Evolutionary conservation across 768 basidiomycete genomes (phyloP).

Genomic region (Lenzites betulinus): DNA sequence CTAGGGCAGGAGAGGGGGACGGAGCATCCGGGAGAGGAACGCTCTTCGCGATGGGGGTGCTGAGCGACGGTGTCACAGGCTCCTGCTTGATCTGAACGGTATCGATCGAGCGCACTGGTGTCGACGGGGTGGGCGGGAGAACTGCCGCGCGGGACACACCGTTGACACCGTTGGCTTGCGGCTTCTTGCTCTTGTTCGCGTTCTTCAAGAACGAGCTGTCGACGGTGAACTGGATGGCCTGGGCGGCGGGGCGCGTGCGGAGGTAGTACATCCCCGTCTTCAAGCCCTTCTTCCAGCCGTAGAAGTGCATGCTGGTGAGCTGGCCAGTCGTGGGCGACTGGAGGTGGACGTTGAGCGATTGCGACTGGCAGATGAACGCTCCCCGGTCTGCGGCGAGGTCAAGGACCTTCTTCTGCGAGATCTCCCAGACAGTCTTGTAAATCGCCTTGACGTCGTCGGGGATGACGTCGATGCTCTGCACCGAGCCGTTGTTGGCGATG

Average conservation of each 20-base stretch:
- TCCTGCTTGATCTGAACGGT: slow-evolving; percentile 24
- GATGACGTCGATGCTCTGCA: slow-evolving; percentile 86
- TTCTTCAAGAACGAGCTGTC: slow-evolving; percentile 78
- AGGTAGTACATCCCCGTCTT: slow-evolving; percentile 99
- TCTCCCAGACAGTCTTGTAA: slow-evolving; percentile 99
- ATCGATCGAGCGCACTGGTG: slow-evolving; percentile 2
- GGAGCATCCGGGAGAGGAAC: slow-evolving; percentile 27
- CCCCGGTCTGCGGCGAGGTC: slow-evolving; percentile 99
- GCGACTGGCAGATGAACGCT: slow-evolving; percentile 96
- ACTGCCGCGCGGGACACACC: neutral
- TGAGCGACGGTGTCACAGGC: slow-evolving; percentile 16
- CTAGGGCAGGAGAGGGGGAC: slow-evolving; percentile 30
- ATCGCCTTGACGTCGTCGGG: slow-evolving; percentile 93
- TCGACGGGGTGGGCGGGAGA: neutral
- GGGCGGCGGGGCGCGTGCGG: slow-evolving; percentile 89
- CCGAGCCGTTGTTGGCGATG: slow-evolving; percentile 91
- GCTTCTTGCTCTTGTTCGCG: slow-evolving; percentile 34
- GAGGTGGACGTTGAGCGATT: slow-evolving; percentile 92
- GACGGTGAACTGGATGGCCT: slow-evolving; percentile 97
- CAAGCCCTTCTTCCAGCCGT: slow-evolving; percentile 99
- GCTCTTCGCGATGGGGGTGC: slow-evolving; percentile 18
- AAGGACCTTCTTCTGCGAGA: slow-evolving; percentile 96
- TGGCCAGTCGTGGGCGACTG: slow-evolving; percentile 88
- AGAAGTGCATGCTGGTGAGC: slow-evolving; percentile 96
- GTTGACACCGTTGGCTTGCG: slow-evolving; percentile 7